Conservation (phyloP, 345 rosid species). For the Euclidium syriacum region DNA sequence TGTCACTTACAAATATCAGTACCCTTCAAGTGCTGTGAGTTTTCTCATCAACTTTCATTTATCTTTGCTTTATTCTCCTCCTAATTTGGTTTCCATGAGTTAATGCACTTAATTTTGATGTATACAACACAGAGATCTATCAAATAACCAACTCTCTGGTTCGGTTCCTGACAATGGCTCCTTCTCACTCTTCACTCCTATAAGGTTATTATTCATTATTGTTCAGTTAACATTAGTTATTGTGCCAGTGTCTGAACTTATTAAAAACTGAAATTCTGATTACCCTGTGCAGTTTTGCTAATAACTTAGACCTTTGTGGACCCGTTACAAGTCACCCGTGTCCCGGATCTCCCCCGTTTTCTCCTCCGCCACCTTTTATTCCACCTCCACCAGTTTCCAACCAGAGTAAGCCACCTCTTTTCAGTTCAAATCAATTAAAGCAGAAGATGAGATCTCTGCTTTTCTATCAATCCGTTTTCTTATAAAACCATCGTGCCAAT, state of each 20-base stretch:
- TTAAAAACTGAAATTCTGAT: neutral
- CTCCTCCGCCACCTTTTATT: slow-evolving; percentile 99
- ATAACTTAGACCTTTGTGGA: slow-evolving; percentile 90
- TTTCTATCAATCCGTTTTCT: neutral
- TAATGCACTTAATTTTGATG: slow-evolving; percentile 4
- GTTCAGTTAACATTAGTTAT: neutral
- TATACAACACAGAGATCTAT: slow-evolving; percentile 68
- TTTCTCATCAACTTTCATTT: slow-evolving; percentile 12
- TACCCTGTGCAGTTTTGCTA: slow-evolving; percentile 76
- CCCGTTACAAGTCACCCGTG: slow-evolving; percentile 93
- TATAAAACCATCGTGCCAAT: neutral
- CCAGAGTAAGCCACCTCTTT: slow-evolving; percentile 43
- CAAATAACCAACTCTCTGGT: slow-evolving; percentile 87
- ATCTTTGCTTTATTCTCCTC: neutral
- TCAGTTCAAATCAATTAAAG: neutral
- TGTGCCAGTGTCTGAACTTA: slow-evolving; percentile 9
- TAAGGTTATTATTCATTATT: slow-evolving; percentile 50
- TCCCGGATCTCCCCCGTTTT: slow-evolving; percentile 98
- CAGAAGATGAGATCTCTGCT: neutral
- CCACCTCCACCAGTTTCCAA: slow-evolving; percentile 67
- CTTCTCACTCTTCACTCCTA: slow-evolving; percentile 95
- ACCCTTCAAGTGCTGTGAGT: slow-evolving; percentile 95
- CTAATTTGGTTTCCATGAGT: neutral
- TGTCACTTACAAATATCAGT: slow-evolving; percentile 83
- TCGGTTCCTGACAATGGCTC: slow-evolving; percentile 98